Base-by-base conservation (phyloP, 495 filamentous ascomycete species). In the Lasiosphaeria ovina region DNA sequence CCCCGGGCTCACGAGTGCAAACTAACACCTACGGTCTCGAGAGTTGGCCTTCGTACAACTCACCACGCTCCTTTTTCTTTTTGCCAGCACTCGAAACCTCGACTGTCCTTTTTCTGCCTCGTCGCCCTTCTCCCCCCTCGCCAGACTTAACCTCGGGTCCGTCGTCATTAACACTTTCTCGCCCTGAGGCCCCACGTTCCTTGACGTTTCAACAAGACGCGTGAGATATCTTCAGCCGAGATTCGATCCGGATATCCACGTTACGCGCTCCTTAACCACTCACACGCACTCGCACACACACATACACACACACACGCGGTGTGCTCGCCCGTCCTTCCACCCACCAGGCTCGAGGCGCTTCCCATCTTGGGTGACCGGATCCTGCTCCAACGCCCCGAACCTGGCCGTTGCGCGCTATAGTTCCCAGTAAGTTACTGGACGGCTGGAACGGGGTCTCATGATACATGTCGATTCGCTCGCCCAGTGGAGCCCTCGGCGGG, bases 61-160 rank as follows among this genome's bases (percentile, higher is more conserved):
- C 76, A 74, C 57, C 59, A 76, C 77, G 62, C 68, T 80, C 77
- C 69, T 80, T 79, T 66, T 62, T 68, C 16, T 11, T n/a, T 47
- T 14, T 14, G 24, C 56, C 60, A 53, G 42, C 62, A 56, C 40
- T 54, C 68, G 51, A 62, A 52, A 45, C 51, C 49, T 53, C 17
- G 62, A 59, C 62, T 58, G 42, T 69, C 69, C 59, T 61, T 70
- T 66, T 61, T 56, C 57, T 63, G 51, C 44, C 33, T 34, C 35
- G 52, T 44, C 34, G 47, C 49, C 33, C 48, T 42, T 10, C n/a
- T 34, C 8, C 44, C 44, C 44, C 44, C 44, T 11, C 44, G 12
- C 44, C 44, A 47, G 4, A 47, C 12, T 14, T n/a, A 5, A n/a
- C 8, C 44, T 5, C 44, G 5, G 12, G 12, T 1, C 11, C 44